Evolutionary conservation across 352 stramenopile genomes (phyloP), one percentile per base, ranked within the genome.

Genomic region (Blastocystis sp.): DNA sequence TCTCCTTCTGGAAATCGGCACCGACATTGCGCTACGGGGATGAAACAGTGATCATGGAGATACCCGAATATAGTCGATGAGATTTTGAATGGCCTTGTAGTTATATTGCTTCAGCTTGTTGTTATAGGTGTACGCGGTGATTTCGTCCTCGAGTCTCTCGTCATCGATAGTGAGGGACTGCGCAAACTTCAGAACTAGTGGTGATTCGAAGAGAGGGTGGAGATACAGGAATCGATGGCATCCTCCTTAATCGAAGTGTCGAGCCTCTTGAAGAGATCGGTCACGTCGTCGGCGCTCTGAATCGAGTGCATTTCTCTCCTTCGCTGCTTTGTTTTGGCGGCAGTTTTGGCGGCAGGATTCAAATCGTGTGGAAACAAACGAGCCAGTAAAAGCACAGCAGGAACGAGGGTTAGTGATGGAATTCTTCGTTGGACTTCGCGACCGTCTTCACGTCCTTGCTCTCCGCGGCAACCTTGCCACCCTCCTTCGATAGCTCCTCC

Each of bases 401-500:
- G 19, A 9, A 59, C 7, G 14, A 54, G 38, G 60, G 19, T n/a
- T 84, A 84, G 66, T 84, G 74, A 45, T 45, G 34, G 57, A 84
- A 84, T 10, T 84, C 74, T 48, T 84, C 74, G 61, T 84, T 84
- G 21, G 54, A 68, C 21, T 57, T 59, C 14, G 43, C 21, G 17
- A 14, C 66, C 0, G 57, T 1, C 28, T 84, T 84, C 19, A 84
- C 52, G 21, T 84, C 74, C 52, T 76, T 34, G 9, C 21, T 45
- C 54, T 77, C 66, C 60, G 28, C 40, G 0, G 61, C 24, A 21
- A n/a, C 52, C 54, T 84, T 84, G 3, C 21, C 57, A 17, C 59
- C 74, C 11, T 62, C 74, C 74, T 84, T 84, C 45, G 74, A 84
- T 1, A 84, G n/a, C 21, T 84, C 74, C 40, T 84, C 74, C 40